Evolutionary conservation across 345 rosid species (phyloP).

Genomic region (Combretum micranthum): DNA sequence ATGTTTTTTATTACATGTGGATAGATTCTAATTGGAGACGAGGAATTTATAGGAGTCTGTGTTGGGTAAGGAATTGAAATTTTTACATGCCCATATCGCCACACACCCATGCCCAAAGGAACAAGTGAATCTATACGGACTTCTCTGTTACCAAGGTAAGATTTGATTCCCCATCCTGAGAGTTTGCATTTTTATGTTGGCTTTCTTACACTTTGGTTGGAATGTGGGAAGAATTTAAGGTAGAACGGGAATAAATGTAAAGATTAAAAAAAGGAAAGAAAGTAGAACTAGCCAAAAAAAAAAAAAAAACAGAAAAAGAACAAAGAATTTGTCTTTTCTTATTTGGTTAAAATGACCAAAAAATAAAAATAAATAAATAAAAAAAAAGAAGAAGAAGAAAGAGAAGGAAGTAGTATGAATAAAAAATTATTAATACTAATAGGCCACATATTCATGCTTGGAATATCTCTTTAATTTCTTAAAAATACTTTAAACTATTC

Average conservation of each 20-base stretch:
- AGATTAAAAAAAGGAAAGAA: no score
- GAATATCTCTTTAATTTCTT: no score
- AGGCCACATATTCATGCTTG: no score
- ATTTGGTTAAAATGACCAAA: no score
- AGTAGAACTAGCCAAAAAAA: not conserved
- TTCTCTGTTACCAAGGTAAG: conserved; percentile 23
- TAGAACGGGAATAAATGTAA: no score
- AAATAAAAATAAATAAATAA: not conserved
- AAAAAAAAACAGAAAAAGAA: not conserved
- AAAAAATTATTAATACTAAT: no score
- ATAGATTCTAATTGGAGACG: conserved; percentile 25
- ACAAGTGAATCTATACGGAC: not conserved
- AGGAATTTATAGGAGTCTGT: conserved; percentile 14
- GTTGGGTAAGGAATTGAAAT: not conserved
- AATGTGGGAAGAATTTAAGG: no score
- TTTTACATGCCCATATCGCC: no score
- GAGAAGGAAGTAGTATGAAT: conserved; percentile 3
- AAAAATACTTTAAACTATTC: no score
- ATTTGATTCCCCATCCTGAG: conserved; percentile 13
- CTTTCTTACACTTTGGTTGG: no score
- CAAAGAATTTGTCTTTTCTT: no score
- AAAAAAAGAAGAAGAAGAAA: not conserved
- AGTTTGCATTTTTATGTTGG: no score
- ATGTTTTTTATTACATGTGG: conserved; percentile 33
- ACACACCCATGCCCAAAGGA: not conserved